Evolutionary conservation across 1,284 basidiomycete genomes (phyloP), one percentile per base, ranked within the genome.

Genomic region (Fistulinella staudtii): DNA sequence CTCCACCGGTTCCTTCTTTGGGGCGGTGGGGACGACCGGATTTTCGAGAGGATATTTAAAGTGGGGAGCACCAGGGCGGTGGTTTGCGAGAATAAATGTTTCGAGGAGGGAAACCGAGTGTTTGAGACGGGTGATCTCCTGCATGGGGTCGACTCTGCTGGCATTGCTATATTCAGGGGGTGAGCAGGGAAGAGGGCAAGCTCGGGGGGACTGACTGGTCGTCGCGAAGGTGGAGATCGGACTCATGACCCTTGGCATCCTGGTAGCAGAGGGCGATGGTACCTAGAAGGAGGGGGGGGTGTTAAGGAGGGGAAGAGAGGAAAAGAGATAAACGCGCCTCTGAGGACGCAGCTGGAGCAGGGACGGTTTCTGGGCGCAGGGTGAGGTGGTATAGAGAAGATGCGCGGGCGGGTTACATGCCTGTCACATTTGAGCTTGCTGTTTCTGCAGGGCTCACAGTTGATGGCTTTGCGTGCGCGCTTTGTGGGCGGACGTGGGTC

Each of bases 401-500:
- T n/a, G n/a, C 17, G 41, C 36, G 40, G 23, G 36, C 34, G 42
- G 4, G 5, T 5, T 17, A 24, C 65, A 22, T 47, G 85, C 85
- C 85, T 80, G 65, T 88, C 87, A 69, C 86, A 89, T 67, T 89
- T 89, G 54, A 89, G 77, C 65, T 89, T 88, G 72, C 82, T 85
- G 57, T 80, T 83, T 58, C 86, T 76, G 67, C 86, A 89, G 1
- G 86, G 86, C 54, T 88, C 85, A 59, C 86, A 89, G 67, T 89
- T 89, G 57, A 89, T 87, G 15, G 87, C 85, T 59, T 89, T 89
- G 50, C 86, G 75, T 0, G 86, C 82, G 37, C 85, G 77, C 66
- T 89, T 89, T 27, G 82, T 77, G 3, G 85, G 82, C 0, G 79
- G 79, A 0, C 78, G 70, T 20, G 72, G 69, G 55, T 81, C 79